Percentiles rank a stretch among this genome's conserved stretches.
Evolutionary conservation across 257 asterid species (phyloP).

Genomic region (Nyctanthes arbortristis): DNA sequence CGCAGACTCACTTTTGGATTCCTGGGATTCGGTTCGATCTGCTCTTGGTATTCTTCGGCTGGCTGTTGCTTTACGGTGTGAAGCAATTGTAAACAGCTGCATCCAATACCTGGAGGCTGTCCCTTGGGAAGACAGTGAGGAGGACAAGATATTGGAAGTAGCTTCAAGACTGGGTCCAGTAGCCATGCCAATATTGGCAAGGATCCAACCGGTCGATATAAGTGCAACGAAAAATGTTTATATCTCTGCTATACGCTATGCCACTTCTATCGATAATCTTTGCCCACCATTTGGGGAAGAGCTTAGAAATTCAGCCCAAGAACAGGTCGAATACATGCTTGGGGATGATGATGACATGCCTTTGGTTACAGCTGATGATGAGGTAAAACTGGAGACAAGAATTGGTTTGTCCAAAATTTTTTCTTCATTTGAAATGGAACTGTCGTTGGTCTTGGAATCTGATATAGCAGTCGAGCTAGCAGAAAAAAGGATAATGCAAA

Average conservation of each 20-base stretch:
- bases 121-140: slow-evolving; percentile 65
- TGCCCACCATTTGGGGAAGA: slow-evolving; percentile 63
- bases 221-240: slow-evolving; percentile 55
- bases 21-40: slow-evolving; percentile 48
- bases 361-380: slow-evolving; percentile 49
- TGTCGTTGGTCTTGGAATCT: slow-evolving; percentile 41
- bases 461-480: slow-evolving; percentile 12
- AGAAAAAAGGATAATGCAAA: slow-evolving; percentile 37
- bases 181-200: slow-evolving; percentile 52
- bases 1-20: slow-evolving; percentile 34
- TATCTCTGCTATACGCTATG: slow-evolving; percentile 65
- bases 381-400: slow-evolving; percentile 53
- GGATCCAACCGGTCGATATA: slow-evolving; percentile 48
- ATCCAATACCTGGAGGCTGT: slow-evolving; percentile 56
- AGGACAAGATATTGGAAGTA: slow-evolving; percentile 39
- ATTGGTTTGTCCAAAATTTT: slow-evolving; percentile 50
- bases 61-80: slow-evolving; percentile 41
- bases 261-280: slow-evolving; percentile 48
- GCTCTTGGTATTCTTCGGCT: slow-evolving; percentile 50
- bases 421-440: slow-evolving; percentile 44
- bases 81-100: slow-evolving; percentile 42
- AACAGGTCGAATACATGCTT: slow-evolving; percentile 84
- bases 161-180: slow-evolving; percentile 40
- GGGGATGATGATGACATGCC: slow-evolving; percentile 60
- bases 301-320: slow-evolving; percentile 70